Evolutionary conservation across 805 yeast species (phyloP).

Genomic region (Metschnikowia continentalis): DNA sequence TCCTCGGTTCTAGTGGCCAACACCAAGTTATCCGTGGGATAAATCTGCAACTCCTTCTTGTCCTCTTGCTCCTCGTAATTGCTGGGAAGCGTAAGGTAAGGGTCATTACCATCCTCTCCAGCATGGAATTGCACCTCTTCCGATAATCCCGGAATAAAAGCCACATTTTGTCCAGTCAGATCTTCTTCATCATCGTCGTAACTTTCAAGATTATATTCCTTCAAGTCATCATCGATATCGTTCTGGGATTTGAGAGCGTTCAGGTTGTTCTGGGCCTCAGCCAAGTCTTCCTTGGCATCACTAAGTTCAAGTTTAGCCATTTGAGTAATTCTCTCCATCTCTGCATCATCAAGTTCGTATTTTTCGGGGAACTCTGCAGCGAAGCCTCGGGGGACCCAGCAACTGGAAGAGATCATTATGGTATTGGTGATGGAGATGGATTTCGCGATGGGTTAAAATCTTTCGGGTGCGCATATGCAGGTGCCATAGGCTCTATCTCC

Average conservation of each 20-base stretch:
- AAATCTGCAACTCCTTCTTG: conserved; percentile 76
- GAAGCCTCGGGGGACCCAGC: conserved; percentile 95
- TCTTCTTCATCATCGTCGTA: conserved; percentile 67
- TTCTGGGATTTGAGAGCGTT: conserved; percentile 46
- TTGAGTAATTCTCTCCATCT: conserved; percentile 82
- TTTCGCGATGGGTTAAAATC: conserved; percentile 6
- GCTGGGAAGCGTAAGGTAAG: conserved; percentile 59
- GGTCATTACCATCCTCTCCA: conserved; percentile 40
- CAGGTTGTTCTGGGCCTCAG: conserved; percentile 33
- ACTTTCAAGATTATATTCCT: conserved; percentile 81
- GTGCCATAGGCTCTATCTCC: background rate
- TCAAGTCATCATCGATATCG: conserved; percentile 77
- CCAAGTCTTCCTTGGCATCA: conserved; percentile 67
- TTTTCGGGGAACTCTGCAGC: conserved; percentile 90
- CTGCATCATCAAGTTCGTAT: conserved; percentile 85
- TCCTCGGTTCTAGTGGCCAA: conserved; percentile 95
- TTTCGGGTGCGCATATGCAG: conserved; percentile 1
- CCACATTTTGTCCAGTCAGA: conserved; percentile 54
- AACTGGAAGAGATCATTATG: conserved; percentile 80
- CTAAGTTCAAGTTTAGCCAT: conserved; percentile 79
- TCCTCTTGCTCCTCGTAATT: conserved; percentile 70
- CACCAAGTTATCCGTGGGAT: conserved; percentile 85
- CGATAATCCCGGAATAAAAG: conserved; percentile 70
- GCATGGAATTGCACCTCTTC: conserved; percentile 52
- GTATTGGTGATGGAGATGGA: conserved; percentile 3